Percentiles rank a stretch among this genome's conserved stretches.
Conservation (phyloP, 2,329 filamentous ascomycete species). For the Paraphoma sp. region DNA sequence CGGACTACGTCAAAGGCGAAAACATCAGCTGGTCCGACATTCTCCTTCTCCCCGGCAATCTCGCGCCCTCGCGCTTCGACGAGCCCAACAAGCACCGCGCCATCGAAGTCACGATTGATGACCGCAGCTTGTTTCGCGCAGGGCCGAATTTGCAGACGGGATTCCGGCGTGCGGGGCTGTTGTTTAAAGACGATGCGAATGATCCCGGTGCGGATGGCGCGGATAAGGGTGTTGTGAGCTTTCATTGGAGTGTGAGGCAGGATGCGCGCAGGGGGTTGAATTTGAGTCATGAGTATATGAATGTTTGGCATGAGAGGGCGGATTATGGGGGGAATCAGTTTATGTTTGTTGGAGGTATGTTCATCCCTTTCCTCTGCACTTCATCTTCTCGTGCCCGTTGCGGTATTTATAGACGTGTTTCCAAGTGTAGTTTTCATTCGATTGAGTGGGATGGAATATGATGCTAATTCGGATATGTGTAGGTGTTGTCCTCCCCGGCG, state of each 20-base stretch:
- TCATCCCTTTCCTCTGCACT: neutral
- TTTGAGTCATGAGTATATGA: constrained; percentile 39
- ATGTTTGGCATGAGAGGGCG: constrained; percentile 36
- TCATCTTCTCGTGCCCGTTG: too few species aligned
- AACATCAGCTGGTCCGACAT: constrained; percentile 34
- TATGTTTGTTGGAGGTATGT: constrained; percentile 19
- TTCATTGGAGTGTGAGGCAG: constrained; percentile 34
- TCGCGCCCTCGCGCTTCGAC: constrained; percentile 30
- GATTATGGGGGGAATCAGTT: constrained; percentile 36
- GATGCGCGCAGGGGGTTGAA: constrained; percentile 24
- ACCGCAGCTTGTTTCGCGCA: constrained; percentile 27
- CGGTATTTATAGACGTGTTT: too few species aligned
- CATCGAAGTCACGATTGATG: constrained; percentile 34
- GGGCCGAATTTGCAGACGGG: constrained; percentile 23
- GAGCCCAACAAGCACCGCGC: constrained; percentile 10
- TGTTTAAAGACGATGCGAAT: constrained; percentile 29
- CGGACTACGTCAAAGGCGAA: constrained; percentile 33
- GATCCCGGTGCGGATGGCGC: constrained; percentile 22
- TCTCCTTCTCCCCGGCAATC: constrained; percentile 18
- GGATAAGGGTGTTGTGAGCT: constrained; percentile 30
- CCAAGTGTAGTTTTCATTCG: neutral
- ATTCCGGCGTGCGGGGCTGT: constrained; percentile 33
- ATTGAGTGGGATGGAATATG: neutral
- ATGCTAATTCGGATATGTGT: neutral
- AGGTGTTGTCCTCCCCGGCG: constrained; percentile 23